Evolutionary conservation across 805 yeast genomes (phyloP).

Genomic region (Saturnispora ahearnii): DNA sequence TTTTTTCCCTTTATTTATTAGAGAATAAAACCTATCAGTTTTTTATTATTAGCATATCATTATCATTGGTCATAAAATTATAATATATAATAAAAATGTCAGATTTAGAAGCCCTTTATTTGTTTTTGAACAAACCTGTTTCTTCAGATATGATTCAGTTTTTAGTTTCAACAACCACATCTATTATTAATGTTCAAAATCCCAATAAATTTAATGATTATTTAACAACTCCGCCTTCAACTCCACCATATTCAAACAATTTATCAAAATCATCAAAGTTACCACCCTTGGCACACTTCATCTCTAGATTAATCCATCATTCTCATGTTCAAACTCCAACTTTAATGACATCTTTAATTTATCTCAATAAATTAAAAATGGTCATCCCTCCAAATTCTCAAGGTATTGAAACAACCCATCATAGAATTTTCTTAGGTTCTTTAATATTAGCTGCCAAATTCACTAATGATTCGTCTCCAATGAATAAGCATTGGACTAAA

Average conservation of each 20-base stretch:
- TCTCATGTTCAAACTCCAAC: conserved; percentile 95
- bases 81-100: conserved; percentile 23
- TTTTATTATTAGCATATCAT: too few relatives aligned
- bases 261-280: conserved; percentile 14
- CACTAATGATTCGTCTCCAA: conserved; percentile 87
- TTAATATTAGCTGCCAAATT: conserved; percentile 87
- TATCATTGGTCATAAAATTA: neutral
- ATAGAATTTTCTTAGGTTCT: conserved; percentile 84
- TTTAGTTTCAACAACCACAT: conserved; percentile 48
- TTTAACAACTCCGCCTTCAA: conserved; percentile 33
- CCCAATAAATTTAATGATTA: conserved; percentile 28
- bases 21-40: too few relatives aligned
- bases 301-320: conserved; percentile 59
- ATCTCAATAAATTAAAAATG: conserved; percentile 65
- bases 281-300: conserved; percentile 53
- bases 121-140: conserved; percentile 49
- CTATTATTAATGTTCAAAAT: conserved; percentile 35
- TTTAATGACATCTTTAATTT: conserved; percentile 84
- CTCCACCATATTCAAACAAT: conserved; percentile 20
- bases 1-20: too few relatives aligned
- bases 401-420: conserved; percentile 90
- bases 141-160: conserved; percentile 48
- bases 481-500: conserved; percentile 92
- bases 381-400: conserved; percentile 79
- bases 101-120: conserved; percentile 40